Evolutionary conservation across 768 basidiomycete species (phyloP).

Genomic region (Mycena latifolia): DNA sequence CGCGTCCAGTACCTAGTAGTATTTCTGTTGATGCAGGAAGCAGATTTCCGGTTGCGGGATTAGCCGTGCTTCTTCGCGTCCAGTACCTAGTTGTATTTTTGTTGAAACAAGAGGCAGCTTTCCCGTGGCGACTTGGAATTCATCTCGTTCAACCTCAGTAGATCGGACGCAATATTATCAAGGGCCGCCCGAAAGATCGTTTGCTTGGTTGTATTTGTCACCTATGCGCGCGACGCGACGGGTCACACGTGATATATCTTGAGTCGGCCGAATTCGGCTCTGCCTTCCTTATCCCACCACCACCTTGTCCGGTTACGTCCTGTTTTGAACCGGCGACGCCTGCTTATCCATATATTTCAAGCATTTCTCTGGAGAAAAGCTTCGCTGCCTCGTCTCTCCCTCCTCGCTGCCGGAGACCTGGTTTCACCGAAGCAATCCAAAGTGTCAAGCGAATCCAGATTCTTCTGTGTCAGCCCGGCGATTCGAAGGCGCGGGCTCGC

Average conservation of each 20-base stretch:
- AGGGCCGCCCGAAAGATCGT: constrained; percentile 19
- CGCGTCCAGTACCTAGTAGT: too few relatives aligned
- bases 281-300: constrained; percentile 8
- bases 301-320: constrained; percentile 12
- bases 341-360: constrained; percentile 11
- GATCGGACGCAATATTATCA: too few relatives aligned
- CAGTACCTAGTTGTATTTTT: too few relatives aligned
- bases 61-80: too few relatives aligned
- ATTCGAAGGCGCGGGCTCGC: constrained; percentile 2
- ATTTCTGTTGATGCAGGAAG: too few relatives aligned
- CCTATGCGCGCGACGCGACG: constrained; percentile 7
- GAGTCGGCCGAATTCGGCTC: constrained; percentile 13
- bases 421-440: constrained; percentile 20
- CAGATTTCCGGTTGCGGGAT: too few relatives aligned
- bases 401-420: constrained; percentile 13
- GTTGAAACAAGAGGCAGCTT: too few relatives aligned
- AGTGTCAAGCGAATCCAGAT: constrained; percentile 9
- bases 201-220: constrained; percentile 18
- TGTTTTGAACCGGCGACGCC: too few relatives aligned
- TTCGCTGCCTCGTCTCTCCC: constrained; percentile 6
- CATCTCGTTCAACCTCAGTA: too few relatives aligned
- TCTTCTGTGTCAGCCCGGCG: constrained; percentile 8
- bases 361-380: constrained; percentile 16
- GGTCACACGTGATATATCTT: constrained; percentile 13
- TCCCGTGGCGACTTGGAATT: too few relatives aligned